Percentiles rank a stretch among this genome's conserved stretches.
phyloP scores from a whole-genome alignment of 73 alveolate genomes.

The Paramecium sexaurelia region DNA sequence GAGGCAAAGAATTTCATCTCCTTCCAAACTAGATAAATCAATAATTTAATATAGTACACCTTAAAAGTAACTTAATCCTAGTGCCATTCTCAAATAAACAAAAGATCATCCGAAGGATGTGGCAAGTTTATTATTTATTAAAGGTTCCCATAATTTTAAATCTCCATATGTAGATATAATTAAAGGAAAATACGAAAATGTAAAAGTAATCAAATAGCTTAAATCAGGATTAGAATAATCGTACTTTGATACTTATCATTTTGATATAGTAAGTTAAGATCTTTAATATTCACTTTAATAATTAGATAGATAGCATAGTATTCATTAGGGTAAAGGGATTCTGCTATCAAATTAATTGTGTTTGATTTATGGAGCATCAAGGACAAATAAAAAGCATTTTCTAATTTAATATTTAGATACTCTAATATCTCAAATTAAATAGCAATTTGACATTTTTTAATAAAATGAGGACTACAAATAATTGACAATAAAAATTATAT shows the following conservation, averaged over 20 bases:
- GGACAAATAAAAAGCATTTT: conserved; percentile 22
- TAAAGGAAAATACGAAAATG: conserved; percentile 38
- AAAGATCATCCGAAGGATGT: conserved; percentile 39
- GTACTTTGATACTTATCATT: not conserved
- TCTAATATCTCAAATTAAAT: not conserved
- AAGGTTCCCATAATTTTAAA: not conserved
- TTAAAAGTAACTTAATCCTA: not conserved
- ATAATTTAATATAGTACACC: conserved; percentile 19
- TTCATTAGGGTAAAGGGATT: conserved; percentile 31
- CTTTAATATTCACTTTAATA: not conserved
- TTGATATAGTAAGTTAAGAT: not conserved
- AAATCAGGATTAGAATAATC: conserved; percentile 46
- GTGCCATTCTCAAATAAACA: conserved; percentile 27
- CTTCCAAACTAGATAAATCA: conserved; percentile 20
- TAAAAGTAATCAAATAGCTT: conserved; percentile 11
- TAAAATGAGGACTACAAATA: conserved; percentile 1
- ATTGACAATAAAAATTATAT: not conserved
- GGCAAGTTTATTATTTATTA: not conserved
- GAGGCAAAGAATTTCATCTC: not conserved
- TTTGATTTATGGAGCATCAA: conserved; percentile 21
- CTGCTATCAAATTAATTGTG: not conserved
- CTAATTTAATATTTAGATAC: conserved; percentile 29
- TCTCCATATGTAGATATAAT: not conserved
- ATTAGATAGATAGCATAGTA: conserved; percentile 32
- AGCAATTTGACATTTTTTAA: not conserved